phyloP scores from a whole-genome alignment of 371 early-diverging fungal species.

The Rhizopus stolonifer region DNA sequence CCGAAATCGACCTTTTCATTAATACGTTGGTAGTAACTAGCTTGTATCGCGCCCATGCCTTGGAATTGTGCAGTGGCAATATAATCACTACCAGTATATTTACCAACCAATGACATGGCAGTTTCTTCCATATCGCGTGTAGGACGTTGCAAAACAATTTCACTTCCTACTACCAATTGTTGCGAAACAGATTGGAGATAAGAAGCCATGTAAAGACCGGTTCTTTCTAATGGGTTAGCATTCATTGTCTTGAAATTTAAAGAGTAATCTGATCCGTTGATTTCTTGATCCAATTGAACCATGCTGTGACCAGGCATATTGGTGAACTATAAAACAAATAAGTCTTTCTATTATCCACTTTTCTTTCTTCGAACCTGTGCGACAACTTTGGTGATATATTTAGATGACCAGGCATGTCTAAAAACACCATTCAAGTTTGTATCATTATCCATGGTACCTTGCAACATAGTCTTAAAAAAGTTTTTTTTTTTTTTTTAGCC shows the following conservation, averaged over 20 bases:
- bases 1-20: conserved; percentile 94
- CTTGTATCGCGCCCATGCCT: conserved; percentile 80
- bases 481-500: no score
- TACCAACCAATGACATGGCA: conserved; percentile 72
- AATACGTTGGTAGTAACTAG: conserved; percentile 88
- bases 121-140: conserved; percentile 84
- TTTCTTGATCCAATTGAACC: conserved; percentile 91
- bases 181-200: conserved; percentile 92
- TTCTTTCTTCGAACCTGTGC: conserved; percentile 61
- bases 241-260: conserved; percentile 92
- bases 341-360: not conserved
- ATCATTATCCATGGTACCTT: conserved; percentile 93
- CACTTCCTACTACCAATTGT: conserved; percentile 83
- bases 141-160: conserved; percentile 85
- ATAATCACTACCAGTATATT: conserved; percentile 71
- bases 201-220: conserved; percentile 85
- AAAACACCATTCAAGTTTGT: conserved; percentile 52
- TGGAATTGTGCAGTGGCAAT: conserved; percentile 86
- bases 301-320: conserved; percentile 80
- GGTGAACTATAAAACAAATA: conserved; percentile 44
- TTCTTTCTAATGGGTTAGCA: conserved; percentile 86
- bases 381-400: conserved; percentile 71
- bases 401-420: conserved; percentile 46
- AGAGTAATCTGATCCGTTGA: conserved; percentile 84
- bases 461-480: conserved; percentile 56